Base-by-base conservation (phyloP, 352 stramenopile genomes). In the Phytophthora boehmeriae region DNA sequence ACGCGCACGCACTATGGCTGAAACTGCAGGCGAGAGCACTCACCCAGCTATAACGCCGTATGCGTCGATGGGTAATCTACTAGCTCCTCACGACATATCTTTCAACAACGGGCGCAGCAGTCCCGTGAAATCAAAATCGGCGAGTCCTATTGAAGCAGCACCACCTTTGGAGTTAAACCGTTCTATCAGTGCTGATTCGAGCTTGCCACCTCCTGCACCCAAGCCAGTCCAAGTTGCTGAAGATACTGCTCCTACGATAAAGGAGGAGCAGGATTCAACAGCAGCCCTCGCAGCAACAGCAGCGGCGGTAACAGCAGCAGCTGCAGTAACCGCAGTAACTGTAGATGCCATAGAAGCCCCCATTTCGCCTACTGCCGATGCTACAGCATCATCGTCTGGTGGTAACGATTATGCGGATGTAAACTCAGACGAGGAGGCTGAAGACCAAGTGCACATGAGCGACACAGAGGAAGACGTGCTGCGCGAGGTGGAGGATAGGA, bases 361-460 rank as follows among this genome's bases (percentile, higher is more conserved):
- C 22, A 67, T 65, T 17, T 76, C 66, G 16, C 63, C 63, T 20
- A 60, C 74, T 51, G 66, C 80, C 19, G 54, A 74, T 22, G 59
- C 60, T 28, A 68, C 72, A 39, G 59, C 73, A 44, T 66, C 71
- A 35, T 76, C 68, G 38, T 66, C 66, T 43, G 68, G 68, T 38
- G 68, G 68, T 9, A 90, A 93, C 62, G 82, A 91, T 50, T 92
- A 93, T 48, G 81, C 83, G 23, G 86, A 95, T 48, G 80, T 91
- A 28, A 86, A 92, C 62, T 85, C 73, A 50, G 86, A 94, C 41
- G 83, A 91, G 48, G 86, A 94, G 48, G 86, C 82, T 8, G 86
- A 93, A 28, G 86, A 93, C 36, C 82, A 90, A 5, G 81, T 93
- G 53, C 71, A 82, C 32, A 68, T 90, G 71, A 86, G 68, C 36